These are phyloP conservation scores for Arthroderma sp. DNA, from an alignment of 2,329 filamentous ascomycete genomes.

Conservation along the genomic window DNA sequence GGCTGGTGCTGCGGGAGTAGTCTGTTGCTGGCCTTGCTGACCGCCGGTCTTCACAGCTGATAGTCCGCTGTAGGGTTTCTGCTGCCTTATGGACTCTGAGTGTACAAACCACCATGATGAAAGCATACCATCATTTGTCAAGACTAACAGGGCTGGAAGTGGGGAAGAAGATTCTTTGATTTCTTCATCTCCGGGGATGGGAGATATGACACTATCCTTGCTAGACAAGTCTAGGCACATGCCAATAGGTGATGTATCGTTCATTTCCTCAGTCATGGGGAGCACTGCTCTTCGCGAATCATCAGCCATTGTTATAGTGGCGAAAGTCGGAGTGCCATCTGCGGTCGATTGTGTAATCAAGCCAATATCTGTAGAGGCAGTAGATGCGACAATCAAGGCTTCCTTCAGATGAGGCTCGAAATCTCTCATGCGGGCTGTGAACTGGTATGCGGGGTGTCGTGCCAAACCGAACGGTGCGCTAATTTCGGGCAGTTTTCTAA, in stretches of 20 bases:
- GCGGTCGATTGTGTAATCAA: conserved; percentile 59
- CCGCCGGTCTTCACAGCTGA: conserved; percentile 25
- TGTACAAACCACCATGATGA: conserved; percentile 88
- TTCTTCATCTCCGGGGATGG: conserved; percentile 67
- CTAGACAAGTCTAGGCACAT: conserved; percentile 72
- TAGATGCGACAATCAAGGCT: conserved; percentile 69
- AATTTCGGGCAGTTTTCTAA: conserved; percentile 63
- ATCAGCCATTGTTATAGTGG: conserved; percentile 57
- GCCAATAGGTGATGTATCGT: conserved; percentile 68
- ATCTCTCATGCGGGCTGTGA: conserved; percentile 61
- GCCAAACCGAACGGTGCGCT: conserved; percentile 58
- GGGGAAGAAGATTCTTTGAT: conserved; percentile 68
- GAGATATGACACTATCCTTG: conserved; percentile 64
- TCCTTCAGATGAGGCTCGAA: conserved; percentile 74
- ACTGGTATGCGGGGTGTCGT: conserved; percentile 59
- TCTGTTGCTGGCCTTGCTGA: conserved; percentile 22
- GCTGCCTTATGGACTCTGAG: conserved; percentile 66
- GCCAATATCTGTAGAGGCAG: conserved; percentile 65
- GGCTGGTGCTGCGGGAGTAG: conserved; percentile 15
- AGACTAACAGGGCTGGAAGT: conserved; percentile 67
- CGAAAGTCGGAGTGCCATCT: conserved; percentile 55
- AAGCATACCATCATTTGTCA: conserved; percentile 82
- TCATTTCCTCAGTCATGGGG: conserved; percentile 52
- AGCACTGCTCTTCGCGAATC: conserved; percentile 65
- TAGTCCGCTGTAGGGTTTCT: conserved; percentile 61